A percentile compares a stretch with the other conserved stretches of the same genome.
Conservation (phyloP, 805 yeast genomes). For the Huiozyma naganishii region DNA sequence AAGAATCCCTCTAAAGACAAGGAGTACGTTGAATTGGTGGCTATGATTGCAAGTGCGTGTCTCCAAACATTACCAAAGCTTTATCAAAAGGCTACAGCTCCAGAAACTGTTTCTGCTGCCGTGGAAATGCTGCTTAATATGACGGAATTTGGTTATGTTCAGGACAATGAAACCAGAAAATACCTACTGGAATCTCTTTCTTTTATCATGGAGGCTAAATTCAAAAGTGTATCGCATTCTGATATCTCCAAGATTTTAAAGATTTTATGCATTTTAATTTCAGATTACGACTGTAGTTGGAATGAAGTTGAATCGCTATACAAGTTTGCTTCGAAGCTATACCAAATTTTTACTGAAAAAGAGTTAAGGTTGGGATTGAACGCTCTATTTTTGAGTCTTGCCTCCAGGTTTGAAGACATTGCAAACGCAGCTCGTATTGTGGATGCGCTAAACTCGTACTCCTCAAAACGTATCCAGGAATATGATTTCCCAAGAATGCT, state of each 20-base stretch:
- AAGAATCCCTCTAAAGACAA: constrained; percentile 31
- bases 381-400: constrained; percentile 49
- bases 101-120: constrained; percentile 41
- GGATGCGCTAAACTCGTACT: constrained; percentile 58
- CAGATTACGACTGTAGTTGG: constrained; percentile 42
- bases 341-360: constrained; percentile 46
- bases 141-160: constrained; percentile 47
- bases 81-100: constrained; percentile 29
- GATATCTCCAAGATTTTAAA: constrained; percentile 49
- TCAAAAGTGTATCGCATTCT: constrained; percentile 36
- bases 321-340: constrained; percentile 43
- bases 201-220: constrained; percentile 48
- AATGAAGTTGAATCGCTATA: constrained; percentile 41
- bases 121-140: constrained; percentile 41
- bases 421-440: constrained; percentile 42
- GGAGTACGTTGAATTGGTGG: constrained; percentile 39
- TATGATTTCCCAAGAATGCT: constrained; percentile 73
- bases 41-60: constrained; percentile 48
- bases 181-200: constrained; percentile 48
- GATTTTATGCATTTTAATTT: constrained; percentile 45
- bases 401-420: constrained; percentile 37
- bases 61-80: constrained; percentile 41
- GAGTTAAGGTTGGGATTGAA: constrained; percentile 53
- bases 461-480: constrained; percentile 50
- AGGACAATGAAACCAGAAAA: constrained; percentile 42